A percentile compares a stretch with the other conserved stretches of the same genome.
Conservation (phyloP, 345 rosid genomes). For the Lumnitzera racemosa region DNA sequence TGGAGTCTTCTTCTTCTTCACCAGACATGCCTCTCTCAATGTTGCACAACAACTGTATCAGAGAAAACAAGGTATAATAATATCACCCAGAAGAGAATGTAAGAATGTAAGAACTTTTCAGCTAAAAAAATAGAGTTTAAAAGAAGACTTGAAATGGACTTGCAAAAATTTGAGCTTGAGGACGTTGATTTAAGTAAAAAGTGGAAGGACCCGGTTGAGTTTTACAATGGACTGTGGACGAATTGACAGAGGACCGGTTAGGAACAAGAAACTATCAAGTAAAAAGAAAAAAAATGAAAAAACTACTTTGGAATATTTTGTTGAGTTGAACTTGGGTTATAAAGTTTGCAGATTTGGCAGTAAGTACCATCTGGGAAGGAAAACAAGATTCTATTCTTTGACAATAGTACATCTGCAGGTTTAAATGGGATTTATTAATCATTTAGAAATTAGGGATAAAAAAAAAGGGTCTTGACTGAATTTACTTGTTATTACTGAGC, state of each 20-base stretch:
- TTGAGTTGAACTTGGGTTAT: slow-evolving; percentile 7
- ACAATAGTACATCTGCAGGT: slow-evolving; percentile 5
- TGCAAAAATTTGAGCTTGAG: not conserved
- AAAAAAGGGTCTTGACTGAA: not conserved
- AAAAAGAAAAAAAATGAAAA: too few relatives aligned
- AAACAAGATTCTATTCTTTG: slow-evolving; percentile 4
- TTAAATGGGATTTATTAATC: not conserved
- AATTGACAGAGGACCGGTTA: slow-evolving; percentile 14
- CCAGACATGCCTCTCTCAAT: slow-evolving; percentile 50
- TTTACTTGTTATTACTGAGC: slow-evolving; percentile 1
- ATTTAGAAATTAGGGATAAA: not conserved
- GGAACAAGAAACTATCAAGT: not conserved
- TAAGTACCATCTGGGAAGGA: slow-evolving; percentile 1
- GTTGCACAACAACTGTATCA: slow-evolving; percentile 73
- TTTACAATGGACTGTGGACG: slow-evolving; percentile 32
- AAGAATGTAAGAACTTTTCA: not conserved
- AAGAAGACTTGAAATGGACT: not conserved
- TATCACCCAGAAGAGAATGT: not conserved
- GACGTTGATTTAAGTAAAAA: not conserved
- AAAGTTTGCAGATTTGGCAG: slow-evolving; percentile 8
- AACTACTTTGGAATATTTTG: slow-evolving; percentile 8
- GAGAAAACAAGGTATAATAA: slow-evolving; percentile 86
- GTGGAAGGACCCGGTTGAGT: slow-evolving; percentile 6
- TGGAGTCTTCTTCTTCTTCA: slow-evolving; percentile 50
- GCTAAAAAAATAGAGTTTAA: not conserved